Percentiles rank a stretch among this genome's conserved stretches.
Conservation (phyloP, 805 yeast species). For the Starmerella stellata region DNA sequence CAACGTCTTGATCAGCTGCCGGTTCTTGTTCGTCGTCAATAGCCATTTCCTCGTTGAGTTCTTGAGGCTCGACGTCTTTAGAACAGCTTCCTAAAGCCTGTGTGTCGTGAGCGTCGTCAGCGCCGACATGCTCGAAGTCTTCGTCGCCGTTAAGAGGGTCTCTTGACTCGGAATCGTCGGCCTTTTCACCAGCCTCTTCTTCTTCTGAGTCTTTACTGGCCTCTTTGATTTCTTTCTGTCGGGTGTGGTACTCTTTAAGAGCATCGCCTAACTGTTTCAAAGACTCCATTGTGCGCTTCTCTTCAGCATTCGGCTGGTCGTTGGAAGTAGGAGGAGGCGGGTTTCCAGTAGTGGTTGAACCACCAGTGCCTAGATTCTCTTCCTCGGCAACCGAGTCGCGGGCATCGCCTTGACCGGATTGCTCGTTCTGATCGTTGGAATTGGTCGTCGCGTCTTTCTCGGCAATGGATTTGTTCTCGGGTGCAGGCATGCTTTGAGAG, state of each 20-base stretch:
- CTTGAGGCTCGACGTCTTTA: constrained; percentile 38
- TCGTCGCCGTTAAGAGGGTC: constrained; percentile 22
- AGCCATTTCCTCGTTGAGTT: constrained; percentile 14
- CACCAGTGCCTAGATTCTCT: constrained; percentile 33
- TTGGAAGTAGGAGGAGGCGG: background rate
- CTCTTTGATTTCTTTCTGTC: constrained; percentile 66
- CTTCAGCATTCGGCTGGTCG: constrained; percentile 2
- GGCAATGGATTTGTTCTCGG: constrained; percentile 41
- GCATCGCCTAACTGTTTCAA: constrained; percentile 83
- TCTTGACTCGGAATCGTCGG: constrained; percentile 22
- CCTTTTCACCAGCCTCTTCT: constrained; percentile 23
- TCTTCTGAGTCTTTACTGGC: constrained; percentile 20
- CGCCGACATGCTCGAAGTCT: constrained; percentile 37
- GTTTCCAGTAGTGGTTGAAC: constrained; percentile 29
- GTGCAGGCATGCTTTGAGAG: constrained; percentile 24
- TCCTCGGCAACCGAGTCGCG: constrained; percentile 29
- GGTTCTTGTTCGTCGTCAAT: constrained; percentile 23
- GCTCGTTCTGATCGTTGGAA: constrained; percentile 24
- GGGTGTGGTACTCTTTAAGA: constrained; percentile 74
- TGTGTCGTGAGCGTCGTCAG: constrained; percentile 56
- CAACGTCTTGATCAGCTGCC: constrained; percentile 18
- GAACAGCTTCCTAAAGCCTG: constrained; percentile 88
- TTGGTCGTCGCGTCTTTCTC: constrained; percentile 20
- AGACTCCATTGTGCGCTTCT: constrained; percentile 34
- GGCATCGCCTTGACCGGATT: constrained; percentile 37